Conservation (phyloP, 1,284 basidiomycete species). For the Cutaneotrichosporon sp. region DNA sequence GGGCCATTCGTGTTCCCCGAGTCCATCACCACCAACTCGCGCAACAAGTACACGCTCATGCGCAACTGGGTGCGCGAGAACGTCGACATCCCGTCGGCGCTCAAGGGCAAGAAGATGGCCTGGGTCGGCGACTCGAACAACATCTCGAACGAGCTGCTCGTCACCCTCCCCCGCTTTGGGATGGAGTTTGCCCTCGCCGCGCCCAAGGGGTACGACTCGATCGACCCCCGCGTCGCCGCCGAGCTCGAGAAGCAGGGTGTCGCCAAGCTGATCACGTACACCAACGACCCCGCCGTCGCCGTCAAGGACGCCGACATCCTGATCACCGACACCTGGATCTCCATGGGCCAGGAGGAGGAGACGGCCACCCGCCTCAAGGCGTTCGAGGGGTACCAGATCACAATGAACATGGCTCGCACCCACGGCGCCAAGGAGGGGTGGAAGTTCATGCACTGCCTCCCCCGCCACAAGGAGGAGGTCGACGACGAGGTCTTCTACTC, state of each 20-base stretch:
- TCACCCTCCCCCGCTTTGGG: slow-evolving; percentile 87
- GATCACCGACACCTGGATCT: slow-evolving; percentile 97
- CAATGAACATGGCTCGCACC: slow-evolving; percentile 73
- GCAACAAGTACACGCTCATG: background rate
- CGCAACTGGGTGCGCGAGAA: slow-evolving; percentile 10
- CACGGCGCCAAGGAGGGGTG: slow-evolving; percentile 84
- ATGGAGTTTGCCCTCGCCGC: slow-evolving; percentile 83
- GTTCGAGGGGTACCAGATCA: slow-evolving; percentile 93
- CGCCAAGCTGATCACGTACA: slow-evolving; percentile 43
- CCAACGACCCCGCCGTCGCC: slow-evolving; percentile 70
- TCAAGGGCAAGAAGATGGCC: slow-evolving; percentile 70
- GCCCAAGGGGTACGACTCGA: slow-evolving; percentile 63
- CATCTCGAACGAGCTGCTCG: slow-evolving; percentile 96
- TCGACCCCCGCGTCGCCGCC: slow-evolving; percentile 78
- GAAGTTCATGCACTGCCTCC: slow-evolving; percentile 96
- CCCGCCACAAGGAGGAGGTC: slow-evolving; percentile 89
- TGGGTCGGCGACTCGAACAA: slow-evolving; percentile 97
- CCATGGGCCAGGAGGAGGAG: slow-evolving; percentile 97
- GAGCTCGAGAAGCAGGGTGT: slow-evolving; percentile 58
- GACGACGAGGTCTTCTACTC: slow-evolving; percentile 78
- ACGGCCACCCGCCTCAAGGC: slow-evolving; percentile 84
- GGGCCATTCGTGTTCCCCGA: slow-evolving; percentile 1
- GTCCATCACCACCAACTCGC: slow-evolving; percentile 3
- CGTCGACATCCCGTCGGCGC: slow-evolving; percentile 33
- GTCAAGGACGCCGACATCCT: slow-evolving; percentile 89